phyloP scores from a whole-genome alignment of 1,139 yeast genomes.

The Taiozyma sp. region DNA sequence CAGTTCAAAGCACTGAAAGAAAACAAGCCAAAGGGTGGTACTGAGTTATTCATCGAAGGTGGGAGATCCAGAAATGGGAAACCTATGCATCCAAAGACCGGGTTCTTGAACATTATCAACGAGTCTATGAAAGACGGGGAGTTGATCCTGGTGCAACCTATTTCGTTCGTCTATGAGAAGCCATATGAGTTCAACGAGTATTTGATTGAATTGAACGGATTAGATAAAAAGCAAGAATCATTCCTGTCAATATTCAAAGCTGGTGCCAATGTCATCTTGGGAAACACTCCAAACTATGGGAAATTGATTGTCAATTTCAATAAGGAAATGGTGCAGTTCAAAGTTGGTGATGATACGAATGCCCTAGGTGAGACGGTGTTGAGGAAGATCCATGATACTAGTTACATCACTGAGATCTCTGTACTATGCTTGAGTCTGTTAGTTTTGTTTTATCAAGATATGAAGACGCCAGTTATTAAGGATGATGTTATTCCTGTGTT shows the following conservation, averaged over 20 bases:
- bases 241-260: constrained; percentile 11
- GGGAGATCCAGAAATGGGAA: constrained; percentile 22
- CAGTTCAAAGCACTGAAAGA: constrained; percentile 2
- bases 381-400: constrained; percentile 11
- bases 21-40: constrained; percentile 2
- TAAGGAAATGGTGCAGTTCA: constrained; percentile 7
- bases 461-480: constrained; percentile 5
- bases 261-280: constrained; percentile 8
- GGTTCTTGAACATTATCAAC: constrained; percentile 15
- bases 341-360: constrained; percentile 3
- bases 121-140: constrained; percentile 8
- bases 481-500: constrained; percentile 6
- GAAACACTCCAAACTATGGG: constrained; percentile 14
- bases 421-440: constrained; percentile 13
- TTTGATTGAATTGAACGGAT: constrained; percentile 18
- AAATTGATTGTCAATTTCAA: constrained; percentile 17
- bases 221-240: constrained; percentile 20
- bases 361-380: constrained; percentile 9
- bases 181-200: constrained; percentile 22
- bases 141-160: constrained; percentile 12
- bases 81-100: constrained; percentile 18
- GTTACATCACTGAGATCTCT: constrained; percentile 16
- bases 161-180: constrained; percentile 18
- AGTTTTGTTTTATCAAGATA: constrained; percentile 11
- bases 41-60: constrained; percentile 21